phyloP scores from a whole-genome alignment of 1,284 basidiomycete genomes.

The Athelia psychrophila region DNA sequence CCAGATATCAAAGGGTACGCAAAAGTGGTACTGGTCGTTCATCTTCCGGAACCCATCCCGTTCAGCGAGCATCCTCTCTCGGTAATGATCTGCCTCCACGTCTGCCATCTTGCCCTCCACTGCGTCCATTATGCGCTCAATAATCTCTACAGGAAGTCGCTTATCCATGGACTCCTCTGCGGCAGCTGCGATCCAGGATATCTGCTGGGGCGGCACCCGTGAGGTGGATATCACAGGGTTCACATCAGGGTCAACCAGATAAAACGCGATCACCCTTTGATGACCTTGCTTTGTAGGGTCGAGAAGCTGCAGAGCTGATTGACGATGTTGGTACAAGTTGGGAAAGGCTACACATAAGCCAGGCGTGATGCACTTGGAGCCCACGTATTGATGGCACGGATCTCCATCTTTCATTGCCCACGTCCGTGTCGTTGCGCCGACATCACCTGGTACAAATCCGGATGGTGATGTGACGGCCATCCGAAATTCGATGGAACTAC shows the following conservation, averaged over 20 bases:
- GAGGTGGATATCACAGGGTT: slow-evolving; percentile 36
- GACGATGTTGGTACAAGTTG: slow-evolving; percentile 50
- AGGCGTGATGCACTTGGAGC: slow-evolving; percentile 30
- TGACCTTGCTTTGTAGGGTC: slow-evolving; percentile 35
- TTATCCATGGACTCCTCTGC: slow-evolving; percentile 29
- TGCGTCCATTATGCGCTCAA: slow-evolving; percentile 36
- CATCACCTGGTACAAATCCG: slow-evolving; percentile 38
- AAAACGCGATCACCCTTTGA: slow-evolving; percentile 36
- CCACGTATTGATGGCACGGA: slow-evolving; percentile 44
- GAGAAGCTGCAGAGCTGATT: slow-evolving; percentile 30
- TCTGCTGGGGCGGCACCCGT: slow-evolving; percentile 43
- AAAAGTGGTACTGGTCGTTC: slow-evolving; percentile 44
- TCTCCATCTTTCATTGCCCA: slow-evolving; percentile 47
- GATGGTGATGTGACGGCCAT: slow-evolving; percentile 47
- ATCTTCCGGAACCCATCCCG: slow-evolving; percentile 32
- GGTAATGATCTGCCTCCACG: slow-evolving; percentile 34
- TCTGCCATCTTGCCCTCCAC: slow-evolving; percentile 35
- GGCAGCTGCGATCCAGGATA: slow-evolving; percentile 36
- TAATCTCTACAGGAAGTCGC: slow-evolving; percentile 39
- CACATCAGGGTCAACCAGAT: slow-evolving; percentile 47
- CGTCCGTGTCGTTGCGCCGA: slow-evolving; percentile 40
- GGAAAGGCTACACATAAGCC: slow-evolving; percentile 46
- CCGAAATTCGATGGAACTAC: slow-evolving; percentile 37
- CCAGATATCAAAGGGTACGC: slow-evolving; percentile 47
- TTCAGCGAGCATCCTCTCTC: slow-evolving; percentile 28